These are phyloP conservation scores for Exserohilum rostratum DNA, from an alignment of 2,329 filamentous ascomycete genomes.

Conservation along the genomic window DNA sequence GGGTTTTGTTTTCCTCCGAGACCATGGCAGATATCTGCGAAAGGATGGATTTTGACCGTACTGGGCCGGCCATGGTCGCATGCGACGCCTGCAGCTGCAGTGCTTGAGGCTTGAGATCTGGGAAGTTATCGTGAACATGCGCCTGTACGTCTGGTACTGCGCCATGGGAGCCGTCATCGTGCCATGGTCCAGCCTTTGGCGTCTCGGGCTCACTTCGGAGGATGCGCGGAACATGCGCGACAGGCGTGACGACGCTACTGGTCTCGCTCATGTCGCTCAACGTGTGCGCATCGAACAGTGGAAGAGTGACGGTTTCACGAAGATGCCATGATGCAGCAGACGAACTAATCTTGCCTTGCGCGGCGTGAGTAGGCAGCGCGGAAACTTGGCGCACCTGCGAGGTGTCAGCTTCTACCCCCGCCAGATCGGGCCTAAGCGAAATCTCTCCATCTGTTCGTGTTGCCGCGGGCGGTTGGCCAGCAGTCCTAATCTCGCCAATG, in stretches of 20 bases:
- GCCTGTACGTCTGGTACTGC: conserved; percentile 20
- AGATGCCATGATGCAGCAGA: conserved; percentile 43
- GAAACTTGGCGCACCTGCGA: conserved; percentile 23
- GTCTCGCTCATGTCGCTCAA: conserved; percentile 35
- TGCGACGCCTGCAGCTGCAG: conserved; percentile 22
- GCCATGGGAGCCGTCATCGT: conserved; percentile 14
- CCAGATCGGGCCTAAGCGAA: conserved; percentile 16
- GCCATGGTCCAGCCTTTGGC: conserved; percentile 23
- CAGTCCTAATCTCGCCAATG: conserved; percentile 1
- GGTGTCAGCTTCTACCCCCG: conserved; percentile 18
- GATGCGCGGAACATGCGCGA: conserved; percentile 33
- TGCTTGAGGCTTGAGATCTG: conserved; percentile 15
- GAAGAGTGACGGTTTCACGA: conserved; percentile 32
- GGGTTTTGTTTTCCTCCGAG: conserved; percentile 32
- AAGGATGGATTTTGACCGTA: conserved; percentile 43
- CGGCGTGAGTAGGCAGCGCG: conserved; percentile 36
- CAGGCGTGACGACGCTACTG: conserved; percentile 33
- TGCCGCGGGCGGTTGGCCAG: conserved; percentile 4
- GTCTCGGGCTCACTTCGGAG: conserved; percentile 20
- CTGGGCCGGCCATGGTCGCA: conserved; percentile 26
- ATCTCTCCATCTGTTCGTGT: conserved; percentile 12
- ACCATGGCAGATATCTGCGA: conserved; percentile 48
- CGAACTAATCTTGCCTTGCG: conserved; percentile 37
- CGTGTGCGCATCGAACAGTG: conserved; percentile 33
- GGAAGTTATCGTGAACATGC: conserved; percentile 11